Evolutionary conservation across 805 yeast species (phyloP).

Genomic region (Lachancea meyersii): DNA sequence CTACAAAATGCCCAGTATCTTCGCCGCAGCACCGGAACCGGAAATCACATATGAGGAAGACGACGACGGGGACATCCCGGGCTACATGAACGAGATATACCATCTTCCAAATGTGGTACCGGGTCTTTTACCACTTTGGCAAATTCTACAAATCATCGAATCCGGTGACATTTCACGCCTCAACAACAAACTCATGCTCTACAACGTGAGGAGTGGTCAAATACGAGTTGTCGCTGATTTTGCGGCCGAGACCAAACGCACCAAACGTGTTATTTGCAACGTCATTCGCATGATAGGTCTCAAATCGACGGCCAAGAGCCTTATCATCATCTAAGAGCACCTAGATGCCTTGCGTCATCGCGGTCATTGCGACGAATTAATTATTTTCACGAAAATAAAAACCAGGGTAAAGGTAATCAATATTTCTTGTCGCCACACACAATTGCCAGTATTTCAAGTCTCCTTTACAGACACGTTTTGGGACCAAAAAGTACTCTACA

Average conservation of each 20-base stretch:
- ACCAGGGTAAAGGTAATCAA: too few relatives aligned
- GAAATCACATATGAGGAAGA: constrained; percentile 12
- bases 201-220: constrained; percentile 20
- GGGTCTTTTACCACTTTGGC: constrained; percentile 45
- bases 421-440: too few relatives aligned
- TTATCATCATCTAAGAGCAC: constrained; percentile 20
- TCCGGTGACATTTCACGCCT: constrained; percentile 23
- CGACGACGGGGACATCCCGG: constrained; percentile 14
- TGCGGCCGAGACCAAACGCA: constrained; percentile 18
- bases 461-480: too few relatives aligned
- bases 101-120: constrained; percentile 42
- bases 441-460: too few relatives aligned
- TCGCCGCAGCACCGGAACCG: constrained; percentile 2
- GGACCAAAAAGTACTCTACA: too few relatives aligned
- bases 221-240: constrained; percentile 24
- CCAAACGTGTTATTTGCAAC: constrained; percentile 34
- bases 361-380: too few relatives aligned
- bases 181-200: constrained; percentile 22
- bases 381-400: too few relatives aligned
- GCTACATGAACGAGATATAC: constrained; percentile 11
- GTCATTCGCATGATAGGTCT: constrained; percentile 41
- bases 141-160: constrained; percentile 35
- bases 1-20: constrained; percentile 4
- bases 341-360: not conserved
- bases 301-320: constrained; percentile 30